Evolutionary conservation across 2,329 filamentous ascomycete genomes (phyloP).

Genomic region (Xylaria sp.): DNA sequence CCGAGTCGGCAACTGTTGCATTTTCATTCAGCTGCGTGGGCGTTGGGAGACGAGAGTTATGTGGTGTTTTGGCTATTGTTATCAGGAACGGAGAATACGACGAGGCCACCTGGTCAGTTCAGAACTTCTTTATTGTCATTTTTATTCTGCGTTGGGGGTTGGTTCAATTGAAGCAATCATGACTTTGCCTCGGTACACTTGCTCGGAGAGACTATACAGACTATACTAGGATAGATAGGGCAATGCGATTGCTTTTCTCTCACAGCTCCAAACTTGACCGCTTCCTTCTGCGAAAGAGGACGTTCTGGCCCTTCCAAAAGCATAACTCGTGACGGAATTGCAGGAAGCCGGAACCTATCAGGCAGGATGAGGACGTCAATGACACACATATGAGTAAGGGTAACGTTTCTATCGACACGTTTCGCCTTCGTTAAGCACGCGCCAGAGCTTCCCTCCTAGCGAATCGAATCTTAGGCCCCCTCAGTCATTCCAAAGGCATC

Average conservation of each 20-base stretch:
- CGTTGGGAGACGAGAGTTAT: slow-evolving; percentile 23
- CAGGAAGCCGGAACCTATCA: background rate
- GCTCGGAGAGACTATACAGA: slow-evolving; percentile 1
- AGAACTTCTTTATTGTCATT: slow-evolving; percentile 7
- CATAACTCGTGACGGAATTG: slow-evolving; percentile 1
- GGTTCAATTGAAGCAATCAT: slow-evolving; percentile 8
- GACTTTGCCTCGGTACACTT: background rate
- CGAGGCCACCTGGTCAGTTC: background rate
- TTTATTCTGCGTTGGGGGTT: background rate
- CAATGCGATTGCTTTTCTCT: slow-evolving; percentile 29
- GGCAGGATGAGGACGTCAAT: slow-evolving; percentile 1
- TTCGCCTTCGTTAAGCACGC: slow-evolving; percentile 10
- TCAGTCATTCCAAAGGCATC: slow-evolving; percentile 2
- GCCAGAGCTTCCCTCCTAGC: slow-evolving; percentile 6
- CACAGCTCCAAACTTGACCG: background rate
- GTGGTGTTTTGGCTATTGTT: slow-evolving; percentile 19
- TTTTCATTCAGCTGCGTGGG: slow-evolving; percentile 25
- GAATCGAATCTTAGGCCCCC: slow-evolving; percentile 19
- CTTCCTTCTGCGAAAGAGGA: background rate
- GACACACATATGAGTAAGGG: background rate
- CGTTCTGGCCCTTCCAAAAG: background rate
- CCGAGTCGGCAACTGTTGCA: slow-evolving; percentile 12
- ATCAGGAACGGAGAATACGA: slow-evolving; percentile 11
- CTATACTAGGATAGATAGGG: slow-evolving; percentile 20
- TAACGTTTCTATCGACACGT: slow-evolving; percentile 5